A percentile compares a stretch with the other conserved stretches of the same genome.
phyloP scores from a whole-genome alignment of 371 early-diverging fungal species.

The Haplosporangium sp. region DNA sequence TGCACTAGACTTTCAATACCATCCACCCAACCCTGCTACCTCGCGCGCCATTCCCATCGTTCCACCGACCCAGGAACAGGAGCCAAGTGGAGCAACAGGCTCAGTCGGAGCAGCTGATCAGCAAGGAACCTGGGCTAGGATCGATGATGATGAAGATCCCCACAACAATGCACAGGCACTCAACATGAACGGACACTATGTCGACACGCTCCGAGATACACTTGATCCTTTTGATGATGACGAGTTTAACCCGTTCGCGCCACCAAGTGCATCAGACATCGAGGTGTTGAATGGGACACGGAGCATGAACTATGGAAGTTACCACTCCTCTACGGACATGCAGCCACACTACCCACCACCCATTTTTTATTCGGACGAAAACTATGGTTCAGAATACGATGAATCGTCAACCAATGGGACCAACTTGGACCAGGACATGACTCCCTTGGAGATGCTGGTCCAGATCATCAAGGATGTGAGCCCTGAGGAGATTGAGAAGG shows the following conservation, averaged over 20 bases:
- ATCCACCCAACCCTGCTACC: background rate
- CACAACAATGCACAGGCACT: conserved; percentile 1
- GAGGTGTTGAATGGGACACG: conserved; percentile 33
- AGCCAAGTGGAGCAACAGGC: background rate
- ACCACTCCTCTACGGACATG: conserved; percentile 14
- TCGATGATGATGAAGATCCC: conserved; percentile 44
- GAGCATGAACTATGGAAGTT: conserved; percentile 19
- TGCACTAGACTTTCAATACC: conserved; percentile 27
- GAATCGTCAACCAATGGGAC: background rate
- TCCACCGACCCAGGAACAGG: conserved; percentile 14
- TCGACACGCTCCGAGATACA: conserved; percentile 12
- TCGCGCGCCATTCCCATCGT: conserved; percentile 31
- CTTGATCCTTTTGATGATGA: conserved; percentile 51
- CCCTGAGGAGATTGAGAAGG: conserved; percentile 58
- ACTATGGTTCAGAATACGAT: conserved; percentile 6
- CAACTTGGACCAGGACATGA: conserved; percentile 61
- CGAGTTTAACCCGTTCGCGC: conserved; percentile 54
- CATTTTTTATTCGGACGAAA: conserved; percentile 31
- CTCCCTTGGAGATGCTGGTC: conserved; percentile 65
- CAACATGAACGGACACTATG: conserved; percentile 2
- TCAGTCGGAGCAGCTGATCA: background rate
- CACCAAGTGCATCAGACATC: conserved; percentile 44
- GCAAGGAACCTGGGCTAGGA: conserved; percentile 36
- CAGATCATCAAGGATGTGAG: conserved; percentile 63
- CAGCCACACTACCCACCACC: conserved; percentile 39